Evolutionary conservation across 305 asterid genomes (phyloP).

Genomic region (Lippia alba): DNA sequence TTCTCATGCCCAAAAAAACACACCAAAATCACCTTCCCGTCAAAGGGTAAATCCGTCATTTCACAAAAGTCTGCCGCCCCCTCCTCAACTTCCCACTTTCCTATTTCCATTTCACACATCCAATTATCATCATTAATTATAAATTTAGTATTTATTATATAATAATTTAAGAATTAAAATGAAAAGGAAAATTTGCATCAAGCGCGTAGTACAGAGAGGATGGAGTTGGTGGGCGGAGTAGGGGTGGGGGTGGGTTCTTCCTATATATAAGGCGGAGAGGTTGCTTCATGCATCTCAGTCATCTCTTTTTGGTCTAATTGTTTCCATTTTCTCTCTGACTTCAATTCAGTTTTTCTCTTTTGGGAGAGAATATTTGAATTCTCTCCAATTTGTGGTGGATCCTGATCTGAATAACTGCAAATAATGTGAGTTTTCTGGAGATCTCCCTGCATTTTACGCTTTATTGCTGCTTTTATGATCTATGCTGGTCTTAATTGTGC

Average conservation of each 20-base stretch:
- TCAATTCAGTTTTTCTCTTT: slow-evolving; percentile 15
- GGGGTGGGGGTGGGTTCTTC: slow-evolving; percentile 14
- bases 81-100: slow-evolving; percentile 14
- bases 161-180: too few species aligned
- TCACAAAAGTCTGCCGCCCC: slow-evolving; percentile 14
- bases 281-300: slow-evolving; percentile 32
- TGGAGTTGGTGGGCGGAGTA: not conserved
- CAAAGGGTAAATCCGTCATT: slow-evolving; percentile 35
- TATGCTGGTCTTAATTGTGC: slow-evolving; percentile 8
- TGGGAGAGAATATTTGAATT: slow-evolving; percentile 27
- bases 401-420: slow-evolving; percentile 26
- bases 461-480: slow-evolving; percentile 18
- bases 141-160: not conserved
- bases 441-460: slow-evolving; percentile 21
- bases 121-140: not conserved
- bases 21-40: slow-evolving; percentile 19
- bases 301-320: slow-evolving; percentile 32
- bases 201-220: slow-evolving; percentile 15
- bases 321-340: slow-evolving; percentile 11
- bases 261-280: slow-evolving; percentile 38
- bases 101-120: not conserved
- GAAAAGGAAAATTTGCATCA: slow-evolving; percentile 35
- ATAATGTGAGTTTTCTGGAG: slow-evolving; percentile 36
- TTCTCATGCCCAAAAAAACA: not conserved
- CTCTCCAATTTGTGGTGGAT: slow-evolving; percentile 28